Evolutionary conservation across 768 basidiomycete genomes (phyloP), one percentile per base, ranked within the genome.

Genomic region (Coprinellus micaceus): DNA sequence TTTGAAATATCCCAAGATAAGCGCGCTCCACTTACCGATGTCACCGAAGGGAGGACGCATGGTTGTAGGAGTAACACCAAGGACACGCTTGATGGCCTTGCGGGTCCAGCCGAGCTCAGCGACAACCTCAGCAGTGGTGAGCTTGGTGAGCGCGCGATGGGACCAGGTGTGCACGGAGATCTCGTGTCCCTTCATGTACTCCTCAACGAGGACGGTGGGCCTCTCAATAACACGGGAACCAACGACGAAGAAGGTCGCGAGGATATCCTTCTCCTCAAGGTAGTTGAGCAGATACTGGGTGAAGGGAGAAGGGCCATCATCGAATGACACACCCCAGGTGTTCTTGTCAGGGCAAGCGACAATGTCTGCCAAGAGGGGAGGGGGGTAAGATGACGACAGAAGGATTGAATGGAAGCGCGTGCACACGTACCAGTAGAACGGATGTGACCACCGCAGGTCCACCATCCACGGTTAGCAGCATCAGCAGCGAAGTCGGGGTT

Each of bases 61-160:
- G 4, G 82, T 82, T 9, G 80, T 86, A 0, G 90, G 90, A 1
- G 88, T 88, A 25, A 91, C 85, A 61, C 89, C 89, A 56, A 89
- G 72, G 21, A 89, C 81, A 1, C 66, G 67, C 71, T 88, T 85
- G 75, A 98, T 95, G 51, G 86, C 84, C 70, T 90, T 84, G 54
- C 88, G 88, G 53, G 93, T 89, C 88, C 91, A 98, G 50, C 92
- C 94, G 36, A 98, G 77, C 72, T 98, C 94, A 21, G 94, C 95
- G 15, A 98, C 92, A 52, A 96, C 80, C 75, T 96, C 79, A 66
- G 81, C 85, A 63, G 82, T 97, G 41, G 90, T 86, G 59, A 91
- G 74, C 37, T 79, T 74, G 0, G 91, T 91, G 54, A 85, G 76
- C 24, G 78, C 87, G 54, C 72, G 82, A 68, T 96, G 94, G 0